Percentiles rank a stretch among this genome's conserved stretches.
Conservation (phyloP, 75 land plant genomes). For the Picea sitchensis region DNA sequence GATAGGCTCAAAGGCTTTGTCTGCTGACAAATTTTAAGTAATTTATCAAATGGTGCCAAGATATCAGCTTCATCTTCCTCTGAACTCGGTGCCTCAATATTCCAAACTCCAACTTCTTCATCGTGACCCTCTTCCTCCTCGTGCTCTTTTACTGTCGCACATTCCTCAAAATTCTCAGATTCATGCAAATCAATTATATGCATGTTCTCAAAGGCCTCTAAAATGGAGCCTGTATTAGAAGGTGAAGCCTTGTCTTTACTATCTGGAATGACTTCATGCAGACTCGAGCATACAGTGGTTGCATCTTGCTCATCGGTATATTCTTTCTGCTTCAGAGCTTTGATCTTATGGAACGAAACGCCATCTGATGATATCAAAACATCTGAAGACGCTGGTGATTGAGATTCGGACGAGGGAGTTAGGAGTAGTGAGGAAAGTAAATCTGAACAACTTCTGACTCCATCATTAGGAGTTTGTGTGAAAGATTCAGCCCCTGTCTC, state of each 20-base stretch:
- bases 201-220: constrained; percentile 2
- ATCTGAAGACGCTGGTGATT: constrained; percentile 3
- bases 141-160: background rate
- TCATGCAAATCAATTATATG: background rate
- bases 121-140: background rate
- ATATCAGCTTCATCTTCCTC: constrained; percentile 14
- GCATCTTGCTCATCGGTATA: background rate
- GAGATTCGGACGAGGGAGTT: background rate
- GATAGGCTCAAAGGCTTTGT: constrained; percentile 32
- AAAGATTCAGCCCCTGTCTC: constrained; percentile 12
- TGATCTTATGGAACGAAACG: background rate
- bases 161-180: background rate
- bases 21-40: constrained; percentile 69
- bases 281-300: constrained; percentile 23
- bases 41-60: constrained; percentile 37
- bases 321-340: background rate
- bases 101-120: constrained; percentile 20
- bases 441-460: background rate
- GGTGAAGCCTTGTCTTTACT: background rate
- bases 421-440: constrained; percentile 7
- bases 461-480: constrained; percentile 25
- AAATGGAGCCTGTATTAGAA: background rate
- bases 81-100: constrained; percentile 13
- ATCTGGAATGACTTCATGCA: background rate
- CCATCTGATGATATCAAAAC: background rate